Conservation (phyloP, 257 asterid species). For the Solanum appendiculatum region DNA sequence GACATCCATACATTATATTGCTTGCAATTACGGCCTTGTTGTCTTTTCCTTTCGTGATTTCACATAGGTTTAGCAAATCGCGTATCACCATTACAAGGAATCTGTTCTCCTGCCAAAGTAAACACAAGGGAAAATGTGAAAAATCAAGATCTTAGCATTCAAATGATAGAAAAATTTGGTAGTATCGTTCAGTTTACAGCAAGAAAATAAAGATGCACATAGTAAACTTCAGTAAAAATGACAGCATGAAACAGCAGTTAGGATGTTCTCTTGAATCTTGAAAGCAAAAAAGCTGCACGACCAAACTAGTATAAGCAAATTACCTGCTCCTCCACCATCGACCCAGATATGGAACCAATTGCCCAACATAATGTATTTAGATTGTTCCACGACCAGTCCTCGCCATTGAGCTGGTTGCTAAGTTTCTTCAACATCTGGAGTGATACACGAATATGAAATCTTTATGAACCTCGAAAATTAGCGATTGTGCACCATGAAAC, state of each 20-base stretch:
- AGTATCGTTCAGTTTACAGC: not conserved
- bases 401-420: constrained; percentile 78
- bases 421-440: constrained; percentile 81
- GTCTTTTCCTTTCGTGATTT: constrained; percentile 94
- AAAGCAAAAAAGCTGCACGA: not conserved
- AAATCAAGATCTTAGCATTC: not conserved
- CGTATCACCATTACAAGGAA: constrained; percentile 98
- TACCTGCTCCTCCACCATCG: constrained; percentile 98
- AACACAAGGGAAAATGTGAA: constrained; percentile 1
- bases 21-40: constrained; percentile 99
- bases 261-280: not conserved
- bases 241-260: not conserved
- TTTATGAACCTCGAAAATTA: not conserved
- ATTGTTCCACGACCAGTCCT: constrained; percentile 98
- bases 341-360: constrained; percentile 97
- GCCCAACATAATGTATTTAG: constrained; percentile 99
- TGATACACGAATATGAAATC: not conserved
- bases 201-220: not conserved
- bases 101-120: constrained; percentile 71
- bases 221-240: not conserved
- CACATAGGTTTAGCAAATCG: constrained; percentile 95
- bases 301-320: not conserved
- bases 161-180: not conserved
- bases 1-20: constrained; percentile 73
- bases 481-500: not conserved